Evolutionary conservation across 108 stramenopile species (phyloP).

Genomic region (Nitzschia sp.): DNA sequence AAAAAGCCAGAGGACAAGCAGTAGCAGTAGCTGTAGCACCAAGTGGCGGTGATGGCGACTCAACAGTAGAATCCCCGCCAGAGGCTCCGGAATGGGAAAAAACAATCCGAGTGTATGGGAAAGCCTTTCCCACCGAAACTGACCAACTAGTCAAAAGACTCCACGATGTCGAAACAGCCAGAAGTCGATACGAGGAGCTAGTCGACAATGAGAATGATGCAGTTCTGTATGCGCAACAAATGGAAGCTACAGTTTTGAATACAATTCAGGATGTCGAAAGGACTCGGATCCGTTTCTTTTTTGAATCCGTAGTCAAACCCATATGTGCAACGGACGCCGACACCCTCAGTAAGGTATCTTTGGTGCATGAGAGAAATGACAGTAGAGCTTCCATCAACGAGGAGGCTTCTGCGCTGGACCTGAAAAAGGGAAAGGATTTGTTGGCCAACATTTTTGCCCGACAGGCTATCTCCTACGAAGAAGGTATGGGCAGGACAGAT

Average conservation of each 20-base stretch:
- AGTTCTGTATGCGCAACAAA: conserved; percentile 37
- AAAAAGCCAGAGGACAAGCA: background rate
- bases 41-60: conserved; percentile 3
- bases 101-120: conserved; percentile 12
- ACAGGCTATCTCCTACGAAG: conserved; percentile 41
- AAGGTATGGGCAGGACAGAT: conserved; percentile 63
- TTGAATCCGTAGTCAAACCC: conserved; percentile 24
- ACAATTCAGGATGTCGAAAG: conserved; percentile 52
- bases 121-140: conserved; percentile 9
- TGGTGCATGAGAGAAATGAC: background rate
- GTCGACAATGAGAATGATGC: conserved; percentile 53
- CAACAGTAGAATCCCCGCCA: background rate
- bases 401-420: background rate
- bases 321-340: conserved; percentile 8
- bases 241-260: conserved; percentile 55
- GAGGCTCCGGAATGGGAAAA: conserved; percentile 27
- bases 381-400: background rate
- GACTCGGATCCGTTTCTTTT: conserved; percentile 49
- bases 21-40: too few relatives aligned
- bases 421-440: conserved; percentile 30
- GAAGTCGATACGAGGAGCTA: conserved; percentile 35
- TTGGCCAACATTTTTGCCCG: conserved; percentile 17
- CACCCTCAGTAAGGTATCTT: background rate
- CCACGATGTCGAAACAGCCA: conserved; percentile 35
- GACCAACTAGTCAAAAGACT: conserved; percentile 14